These are phyloP conservation scores for Dendrothele bispora DNA, from an alignment of 768 basidiomycete species.

Conservation along the genomic window DNA sequence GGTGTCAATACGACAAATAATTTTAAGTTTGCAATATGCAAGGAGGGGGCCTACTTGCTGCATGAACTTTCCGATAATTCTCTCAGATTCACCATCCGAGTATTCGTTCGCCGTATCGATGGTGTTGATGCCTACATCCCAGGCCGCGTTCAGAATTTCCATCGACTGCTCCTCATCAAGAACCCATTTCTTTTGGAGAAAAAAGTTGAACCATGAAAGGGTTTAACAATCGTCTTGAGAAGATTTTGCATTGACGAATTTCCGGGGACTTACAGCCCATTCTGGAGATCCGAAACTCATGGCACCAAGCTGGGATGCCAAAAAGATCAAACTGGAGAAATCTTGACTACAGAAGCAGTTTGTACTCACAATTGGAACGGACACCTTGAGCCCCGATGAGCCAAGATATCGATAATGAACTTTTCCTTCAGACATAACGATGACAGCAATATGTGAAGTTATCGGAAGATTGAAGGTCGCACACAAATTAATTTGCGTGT, in stretches of 20 bases:
- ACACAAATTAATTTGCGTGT: too few relatives aligned
- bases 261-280: conserved; percentile 11
- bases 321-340: neutral
- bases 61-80: conserved; percentile 41
- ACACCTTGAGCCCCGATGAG: neutral
- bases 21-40: too few relatives aligned
- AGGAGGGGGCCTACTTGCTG: too few relatives aligned
- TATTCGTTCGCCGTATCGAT: conserved; percentile 40
- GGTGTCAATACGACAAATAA: conserved; percentile 1
- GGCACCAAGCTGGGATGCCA: conserved; percentile 18
- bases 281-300: conserved; percentile 24
- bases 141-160: conserved; percentile 48
- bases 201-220: conserved; percentile 2
- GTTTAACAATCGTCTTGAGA: too few relatives aligned
- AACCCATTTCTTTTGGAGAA: conserved; percentile 47
- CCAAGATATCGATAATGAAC: neutral
- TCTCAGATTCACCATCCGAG: conserved; percentile 38
- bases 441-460: too few relatives aligned
- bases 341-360: neutral
- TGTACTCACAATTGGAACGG: conserved; percentile 4
- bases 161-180: conserved; percentile 44
- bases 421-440: too few relatives aligned
- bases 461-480: too few relatives aligned
- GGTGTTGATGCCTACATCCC: conserved; percentile 34
- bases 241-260: too few relatives aligned